phyloP scores from a whole-genome alignment of 352 stramenopile genomes.

The Pythium myriotylum region DNA sequence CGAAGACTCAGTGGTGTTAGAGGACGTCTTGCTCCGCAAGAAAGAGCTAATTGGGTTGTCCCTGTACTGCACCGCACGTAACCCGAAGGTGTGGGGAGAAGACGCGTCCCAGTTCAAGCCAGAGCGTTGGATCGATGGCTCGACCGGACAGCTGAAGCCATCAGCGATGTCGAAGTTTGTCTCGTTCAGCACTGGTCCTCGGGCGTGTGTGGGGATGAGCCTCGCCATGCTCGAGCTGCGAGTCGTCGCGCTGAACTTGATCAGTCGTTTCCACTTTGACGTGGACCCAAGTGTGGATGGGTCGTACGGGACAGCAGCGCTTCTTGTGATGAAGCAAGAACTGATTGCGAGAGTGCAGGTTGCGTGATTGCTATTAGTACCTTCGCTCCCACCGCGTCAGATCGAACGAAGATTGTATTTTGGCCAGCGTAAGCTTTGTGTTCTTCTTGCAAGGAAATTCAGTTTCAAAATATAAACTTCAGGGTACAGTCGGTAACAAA shows the following conservation, averaged over 20 bases:
- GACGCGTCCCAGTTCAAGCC: conserved; percentile 62
- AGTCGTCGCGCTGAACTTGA: conserved; percentile 7
- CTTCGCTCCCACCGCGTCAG: too few relatives aligned
- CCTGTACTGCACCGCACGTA: conserved; percentile 32
- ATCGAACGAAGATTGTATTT: too few relatives aligned
- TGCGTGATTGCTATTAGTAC: too few relatives aligned
- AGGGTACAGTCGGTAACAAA: too few relatives aligned
- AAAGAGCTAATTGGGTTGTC: conserved; percentile 25
- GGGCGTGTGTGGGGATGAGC: conserved; percentile 45
- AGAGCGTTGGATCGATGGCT: conserved; percentile 51
- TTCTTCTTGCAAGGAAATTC: too few relatives aligned
- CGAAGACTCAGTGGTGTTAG: conserved; percentile 50
- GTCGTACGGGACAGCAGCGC: not conserved
- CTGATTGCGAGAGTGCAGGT: not conserved
- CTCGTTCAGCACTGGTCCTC: conserved; percentile 46
- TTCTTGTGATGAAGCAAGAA: conserved; percentile 11
- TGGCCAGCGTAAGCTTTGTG: too few relatives aligned
- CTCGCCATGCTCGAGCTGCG: conserved; percentile 51
- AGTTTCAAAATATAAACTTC: too few relatives aligned
- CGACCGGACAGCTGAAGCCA: conserved; percentile 11
- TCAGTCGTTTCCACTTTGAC: conserved; percentile 11
- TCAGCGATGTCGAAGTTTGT: conserved; percentile 31
- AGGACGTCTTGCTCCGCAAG: conserved; percentile 27
- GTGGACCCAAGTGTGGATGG: conserved; percentile 14
- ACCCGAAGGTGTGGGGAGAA: conserved; percentile 40